A percentile compares a stretch with the other conserved stretches of the same genome.
Evolutionary conservation across 495 filamentous ascomycete species (phyloP).

Genomic region (Penicillium cinerascens): DNA sequence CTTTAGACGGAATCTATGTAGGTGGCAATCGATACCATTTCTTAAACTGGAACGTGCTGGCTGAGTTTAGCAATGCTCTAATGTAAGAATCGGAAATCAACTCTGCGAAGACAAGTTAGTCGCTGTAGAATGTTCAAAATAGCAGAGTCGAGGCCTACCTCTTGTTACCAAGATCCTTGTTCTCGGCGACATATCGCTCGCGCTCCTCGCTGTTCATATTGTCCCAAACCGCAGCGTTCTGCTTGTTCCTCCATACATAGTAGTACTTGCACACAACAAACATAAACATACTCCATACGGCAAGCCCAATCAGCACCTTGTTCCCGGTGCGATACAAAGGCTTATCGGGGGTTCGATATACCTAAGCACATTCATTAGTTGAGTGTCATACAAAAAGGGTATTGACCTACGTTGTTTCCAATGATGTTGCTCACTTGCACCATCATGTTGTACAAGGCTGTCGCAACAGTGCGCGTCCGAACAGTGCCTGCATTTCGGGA

Average conservation of each 20-base stretch:
- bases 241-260: constrained; percentile 59
- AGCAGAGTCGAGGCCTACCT: constrained; percentile 32
- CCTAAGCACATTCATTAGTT: constrained; percentile 27
- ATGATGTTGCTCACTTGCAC: constrained; percentile 65
- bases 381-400: not conserved
- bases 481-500: constrained; percentile 66
- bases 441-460: constrained; percentile 70
- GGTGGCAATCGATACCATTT: not conserved
- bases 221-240: constrained; percentile 50
- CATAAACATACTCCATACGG: constrained; percentile 50
- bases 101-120: constrained; percentile 25
- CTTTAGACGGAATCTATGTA: not conserved
- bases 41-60: not conserved
- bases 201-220: constrained; percentile 60
- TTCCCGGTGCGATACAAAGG: constrained; percentile 67
- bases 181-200: constrained; percentile 60
- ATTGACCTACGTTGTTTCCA: constrained; percentile 52
- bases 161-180: constrained; percentile 68
- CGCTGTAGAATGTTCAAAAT: not conserved
- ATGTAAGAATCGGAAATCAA: constrained; percentile 54
- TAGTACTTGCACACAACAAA: constrained; percentile 58
- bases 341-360: constrained; percentile 63
- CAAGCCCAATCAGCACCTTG: constrained; percentile 56
- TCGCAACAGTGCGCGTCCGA: constrained; percentile 60
- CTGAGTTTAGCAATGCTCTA: constrained; percentile 17